Percentiles rank a stretch among this genome's conserved stretches.
Conservation (phyloP, 2,329 filamentous ascomycete genomes). For the Fusarium nanum region DNA sequence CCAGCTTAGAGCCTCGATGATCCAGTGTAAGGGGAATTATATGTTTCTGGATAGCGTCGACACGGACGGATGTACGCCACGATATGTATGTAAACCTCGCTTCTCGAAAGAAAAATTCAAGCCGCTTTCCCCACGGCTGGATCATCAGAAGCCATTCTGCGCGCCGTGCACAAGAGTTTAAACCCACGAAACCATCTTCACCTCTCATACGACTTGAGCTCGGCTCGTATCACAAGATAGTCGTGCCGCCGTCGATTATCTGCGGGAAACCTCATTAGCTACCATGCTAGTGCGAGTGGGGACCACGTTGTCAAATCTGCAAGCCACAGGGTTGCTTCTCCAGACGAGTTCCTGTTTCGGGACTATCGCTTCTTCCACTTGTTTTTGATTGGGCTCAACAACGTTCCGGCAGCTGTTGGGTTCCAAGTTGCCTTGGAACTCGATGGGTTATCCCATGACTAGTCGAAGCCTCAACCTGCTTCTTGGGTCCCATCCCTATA, state of each 20-base stretch:
- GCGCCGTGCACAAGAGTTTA: constrained; percentile 37
- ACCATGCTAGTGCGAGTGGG: constrained; percentile 31
- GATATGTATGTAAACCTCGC: constrained; percentile 3
- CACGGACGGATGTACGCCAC: neutral
- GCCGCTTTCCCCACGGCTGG: constrained; percentile 17
- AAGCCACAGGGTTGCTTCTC: constrained; percentile 34
- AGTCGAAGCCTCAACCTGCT: constrained; percentile 11
- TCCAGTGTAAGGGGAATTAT: neutral
- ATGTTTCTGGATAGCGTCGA: neutral
- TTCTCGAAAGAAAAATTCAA: constrained; percentile 24
- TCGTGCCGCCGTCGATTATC: constrained; percentile 16
- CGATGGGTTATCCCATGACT: constrained; percentile 4
- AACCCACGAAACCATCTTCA: constrained; percentile 24
- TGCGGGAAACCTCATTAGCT: constrained; percentile 29
- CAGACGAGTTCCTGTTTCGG: constrained; percentile 47
- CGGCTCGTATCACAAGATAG: constrained; percentile 20
- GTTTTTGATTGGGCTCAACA: constrained; percentile 31
- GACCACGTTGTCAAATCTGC: constrained; percentile 33
- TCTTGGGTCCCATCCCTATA: constrained; percentile 1
- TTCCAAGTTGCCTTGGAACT: constrained; percentile 3
- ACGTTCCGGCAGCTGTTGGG: constrained; percentile 4
- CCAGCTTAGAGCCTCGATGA: neutral
- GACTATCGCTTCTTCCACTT: constrained; percentile 26
- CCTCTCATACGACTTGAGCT: constrained; percentile 35
- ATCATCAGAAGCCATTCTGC: constrained; percentile 22